Percentiles rank a stretch among this genome's conserved stretches.
Evolutionary conservation across 106 monocot genomes (phyloP).

Genomic region (Dendrobium nobile): DNA sequence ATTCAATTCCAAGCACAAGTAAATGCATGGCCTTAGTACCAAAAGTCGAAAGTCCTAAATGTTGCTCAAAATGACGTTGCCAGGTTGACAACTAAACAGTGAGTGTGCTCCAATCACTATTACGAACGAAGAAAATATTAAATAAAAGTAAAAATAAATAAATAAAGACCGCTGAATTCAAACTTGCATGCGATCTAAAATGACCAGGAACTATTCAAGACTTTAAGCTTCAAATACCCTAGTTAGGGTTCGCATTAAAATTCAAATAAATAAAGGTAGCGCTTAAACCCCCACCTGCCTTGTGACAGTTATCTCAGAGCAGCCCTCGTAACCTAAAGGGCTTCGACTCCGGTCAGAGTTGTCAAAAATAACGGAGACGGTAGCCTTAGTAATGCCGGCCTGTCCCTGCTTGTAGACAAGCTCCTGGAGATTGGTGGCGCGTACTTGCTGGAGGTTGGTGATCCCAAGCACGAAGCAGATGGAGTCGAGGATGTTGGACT

Average conservation of each 20-base stretch:
- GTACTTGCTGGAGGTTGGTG: conserved; percentile 94
- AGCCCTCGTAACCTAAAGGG: conserved; percentile 88
- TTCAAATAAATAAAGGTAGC: neutral
- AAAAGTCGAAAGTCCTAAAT: neutral
- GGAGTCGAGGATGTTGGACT: conserved; percentile 96
- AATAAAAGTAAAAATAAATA: neutral
- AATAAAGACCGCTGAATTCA: too few relatives aligned
- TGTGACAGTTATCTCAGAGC: conserved; percentile 84
- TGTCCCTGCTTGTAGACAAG: conserved; percentile 99
- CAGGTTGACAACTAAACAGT: neutral
- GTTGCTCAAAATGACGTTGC: neutral
- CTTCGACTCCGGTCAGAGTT: conserved; percentile 74
- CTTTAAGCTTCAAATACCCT: neutral
- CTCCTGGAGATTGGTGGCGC: conserved; percentile 85
- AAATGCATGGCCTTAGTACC: neutral
- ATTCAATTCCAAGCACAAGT: neutral
- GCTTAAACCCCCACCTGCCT: conserved; percentile 47
- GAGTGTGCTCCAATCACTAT: neutral
- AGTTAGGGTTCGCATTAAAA: neutral
- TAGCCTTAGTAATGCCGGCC: conserved; percentile 96
- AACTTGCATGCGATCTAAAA: too few relatives aligned
- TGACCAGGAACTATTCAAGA: neutral
- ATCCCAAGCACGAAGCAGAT: conserved; percentile 99
- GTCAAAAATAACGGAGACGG: conserved; percentile 89
- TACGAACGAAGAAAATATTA: neutral